Conservation (phyloP, 768 basidiomycete species). For the Leccinellum albellum region DNA sequence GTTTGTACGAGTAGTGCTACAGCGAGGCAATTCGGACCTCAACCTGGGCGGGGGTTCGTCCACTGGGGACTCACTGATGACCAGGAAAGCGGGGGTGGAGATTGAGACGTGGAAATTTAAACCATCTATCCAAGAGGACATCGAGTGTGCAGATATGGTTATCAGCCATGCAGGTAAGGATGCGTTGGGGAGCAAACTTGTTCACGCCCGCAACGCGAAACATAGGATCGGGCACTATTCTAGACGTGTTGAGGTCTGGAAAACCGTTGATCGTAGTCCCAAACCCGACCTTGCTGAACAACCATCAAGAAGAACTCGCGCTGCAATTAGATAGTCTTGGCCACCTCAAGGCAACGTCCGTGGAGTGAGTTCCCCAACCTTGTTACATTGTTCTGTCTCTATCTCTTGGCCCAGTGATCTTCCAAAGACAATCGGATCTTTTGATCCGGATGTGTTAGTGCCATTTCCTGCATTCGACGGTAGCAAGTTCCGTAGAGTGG, state of each 20-base stretch:
- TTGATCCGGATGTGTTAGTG: slow-evolving; percentile 43
- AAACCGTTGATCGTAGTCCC: slow-evolving; percentile 86
- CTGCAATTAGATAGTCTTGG: slow-evolving; percentile 54
- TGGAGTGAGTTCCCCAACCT: slow-evolving; percentile 45
- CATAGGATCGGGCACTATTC: slow-evolving; percentile 93
- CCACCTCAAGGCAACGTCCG: slow-evolving; percentile 54
- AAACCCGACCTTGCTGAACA: slow-evolving; percentile 83
- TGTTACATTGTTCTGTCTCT: background rate
- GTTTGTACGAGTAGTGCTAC: slow-evolving; percentile 62
- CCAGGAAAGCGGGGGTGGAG: slow-evolving; percentile 38
- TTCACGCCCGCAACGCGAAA: background rate
- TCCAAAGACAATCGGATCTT: slow-evolving; percentile 45
- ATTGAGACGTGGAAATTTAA: slow-evolving; percentile 75
- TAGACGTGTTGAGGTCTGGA: slow-evolving; percentile 73
- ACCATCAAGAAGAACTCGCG: slow-evolving; percentile 92
- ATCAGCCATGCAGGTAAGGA: slow-evolving; percentile 89
- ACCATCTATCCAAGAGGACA: slow-evolving; percentile 63
- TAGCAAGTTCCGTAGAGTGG: slow-evolving; percentile 56
- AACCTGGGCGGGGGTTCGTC: slow-evolving; percentile 21
- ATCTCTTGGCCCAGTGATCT: slow-evolving; percentile 43
- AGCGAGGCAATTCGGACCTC: slow-evolving; percentile 71
- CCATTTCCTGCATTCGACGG: slow-evolving; percentile 71
- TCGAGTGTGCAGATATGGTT: slow-evolving; percentile 66
- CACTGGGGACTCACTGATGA: slow-evolving; percentile 11
- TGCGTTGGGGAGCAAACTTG: background rate